phyloP scores from a whole-genome alignment of 768 basidiomycete species.

The Paxillus ammoniavirescens region DNA sequence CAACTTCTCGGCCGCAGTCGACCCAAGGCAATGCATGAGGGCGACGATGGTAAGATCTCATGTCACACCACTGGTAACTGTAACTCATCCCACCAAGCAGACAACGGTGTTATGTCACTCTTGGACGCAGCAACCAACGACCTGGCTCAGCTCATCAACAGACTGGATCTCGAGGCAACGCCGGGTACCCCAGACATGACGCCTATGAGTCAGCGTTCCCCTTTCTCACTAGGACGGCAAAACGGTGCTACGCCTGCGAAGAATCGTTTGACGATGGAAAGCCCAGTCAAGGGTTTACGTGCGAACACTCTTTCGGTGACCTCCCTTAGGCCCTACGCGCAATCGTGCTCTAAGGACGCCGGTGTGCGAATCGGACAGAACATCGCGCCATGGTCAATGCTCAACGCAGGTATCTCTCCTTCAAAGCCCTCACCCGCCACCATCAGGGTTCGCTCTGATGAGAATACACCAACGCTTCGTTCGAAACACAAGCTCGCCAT shows the following conservation, averaged over 20 bases:
- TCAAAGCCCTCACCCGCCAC: conserved; percentile 30
- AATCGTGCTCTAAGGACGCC: conserved; percentile 23
- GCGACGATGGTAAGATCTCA: conserved; percentile 40
- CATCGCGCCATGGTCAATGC: conserved; percentile 61
- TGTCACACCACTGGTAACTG: neutral
- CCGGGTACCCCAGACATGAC: conserved; percentile 54
- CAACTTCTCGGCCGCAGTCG: conserved; percentile 50
- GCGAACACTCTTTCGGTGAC: conserved; percentile 41
- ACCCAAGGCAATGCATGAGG: conserved; percentile 48
- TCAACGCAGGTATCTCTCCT: conserved; percentile 40
- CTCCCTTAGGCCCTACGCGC: conserved; percentile 52
- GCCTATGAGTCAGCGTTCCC: conserved; percentile 34
- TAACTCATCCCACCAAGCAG: conserved; percentile 3
- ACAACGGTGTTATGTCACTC: conserved; percentile 58
- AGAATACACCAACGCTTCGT: conserved; percentile 19
- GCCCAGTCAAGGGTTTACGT: conserved; percentile 37
- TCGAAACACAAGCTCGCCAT: conserved; percentile 51
- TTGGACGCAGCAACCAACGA: conserved; percentile 82
- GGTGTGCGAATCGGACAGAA: conserved; percentile 45
- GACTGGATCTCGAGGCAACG: conserved; percentile 80
- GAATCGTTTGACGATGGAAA: conserved; percentile 29
- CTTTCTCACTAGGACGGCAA: conserved; percentile 13
- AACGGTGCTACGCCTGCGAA: conserved; percentile 34
- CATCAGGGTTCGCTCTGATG: conserved; percentile 23
- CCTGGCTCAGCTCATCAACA: conserved; percentile 72